These are phyloP conservation scores for Mycena epipterygia DNA, from an alignment of 768 basidiomycete species.

Conservation along the genomic window DNA sequence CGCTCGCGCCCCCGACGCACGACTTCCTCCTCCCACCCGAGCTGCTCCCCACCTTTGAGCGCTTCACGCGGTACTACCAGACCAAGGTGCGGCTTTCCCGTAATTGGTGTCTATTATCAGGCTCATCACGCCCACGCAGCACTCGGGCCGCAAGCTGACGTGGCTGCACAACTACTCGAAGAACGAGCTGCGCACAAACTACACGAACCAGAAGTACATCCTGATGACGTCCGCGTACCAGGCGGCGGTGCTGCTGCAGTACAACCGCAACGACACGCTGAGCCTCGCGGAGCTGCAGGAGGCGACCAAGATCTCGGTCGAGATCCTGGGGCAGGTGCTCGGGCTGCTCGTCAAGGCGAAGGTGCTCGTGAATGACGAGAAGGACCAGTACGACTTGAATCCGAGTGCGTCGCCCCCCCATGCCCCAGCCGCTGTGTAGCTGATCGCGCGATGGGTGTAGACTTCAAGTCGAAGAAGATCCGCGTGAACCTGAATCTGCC, in stretches of 20 bases:
- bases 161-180: slow-evolving; percentile 99
- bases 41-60: slow-evolving; percentile 88
- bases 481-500: slow-evolving; percentile 92
- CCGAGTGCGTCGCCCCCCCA: slow-evolving; percentile 58
- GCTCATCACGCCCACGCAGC: slow-evolving; percentile 62
- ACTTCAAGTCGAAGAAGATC: slow-evolving; percentile 95
- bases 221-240: slow-evolving; percentile 96
- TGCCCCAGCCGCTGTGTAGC: background rate
- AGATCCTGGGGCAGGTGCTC: slow-evolving; percentile 33
- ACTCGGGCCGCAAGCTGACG: slow-evolving; percentile 95
- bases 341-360: slow-evolving; percentile 87
- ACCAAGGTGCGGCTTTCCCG: slow-evolving; percentile 40
- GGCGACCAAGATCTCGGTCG: slow-evolving; percentile 32
- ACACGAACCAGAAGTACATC: slow-evolving; percentile 95
- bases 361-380: slow-evolving; percentile 89
- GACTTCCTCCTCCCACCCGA: slow-evolving; percentile 93
- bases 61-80: slow-evolving; percentile 94
- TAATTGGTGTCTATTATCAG: background rate
- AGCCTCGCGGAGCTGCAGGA: slow-evolving; percentile 30
- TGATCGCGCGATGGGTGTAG: slow-evolving; percentile 50
- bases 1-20: slow-evolving; percentile 83
- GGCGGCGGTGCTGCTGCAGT: slow-evolving; percentile 92
- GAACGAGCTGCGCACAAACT: slow-evolving; percentile 95
- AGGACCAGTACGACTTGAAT: slow-evolving; percentile 93
- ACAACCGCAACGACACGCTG: slow-evolving; percentile 91